A percentile compares a stretch with the other conserved stretches of the same genome.
phyloP scores from a whole-genome alignment of 139 green algal genomes.

The Chlorella ohadii region DNA sequence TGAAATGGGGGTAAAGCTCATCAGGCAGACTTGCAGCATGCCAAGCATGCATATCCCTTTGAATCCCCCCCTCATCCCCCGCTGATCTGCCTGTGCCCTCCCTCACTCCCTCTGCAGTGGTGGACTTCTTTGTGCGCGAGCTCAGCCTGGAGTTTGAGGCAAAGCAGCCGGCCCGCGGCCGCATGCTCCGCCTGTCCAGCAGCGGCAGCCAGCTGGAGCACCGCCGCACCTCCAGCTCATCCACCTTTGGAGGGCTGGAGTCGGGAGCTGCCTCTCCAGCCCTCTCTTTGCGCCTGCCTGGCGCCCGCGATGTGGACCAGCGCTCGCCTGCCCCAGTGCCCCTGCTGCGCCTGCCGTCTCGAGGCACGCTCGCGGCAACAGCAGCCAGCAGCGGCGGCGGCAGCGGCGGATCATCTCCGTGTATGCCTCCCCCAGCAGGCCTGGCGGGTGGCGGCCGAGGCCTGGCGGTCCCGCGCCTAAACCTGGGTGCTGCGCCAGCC shows the following conservation, averaged over 20 bases:
- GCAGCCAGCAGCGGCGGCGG: not conserved
- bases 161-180: constrained; percentile 26
- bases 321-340: not conserved
- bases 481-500: not conserved
- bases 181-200: constrained; percentile 27
- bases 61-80: not conserved
- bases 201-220: constrained; percentile 24
- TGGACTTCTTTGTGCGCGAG: constrained; percentile 64
- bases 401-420: not conserved
- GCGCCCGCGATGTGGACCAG: not conserved
- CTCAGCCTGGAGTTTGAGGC: constrained; percentile 59
- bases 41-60: not conserved
- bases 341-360: constrained; percentile 25
- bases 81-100: not conserved
- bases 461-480: constrained; percentile 7
- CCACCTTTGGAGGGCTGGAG: constrained; percentile 9
- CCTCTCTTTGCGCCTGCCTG: not conserved
- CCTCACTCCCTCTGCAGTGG: constrained; percentile 20
- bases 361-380: not conserved
- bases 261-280: constrained; percentile 2
- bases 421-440: constrained; percentile 6
- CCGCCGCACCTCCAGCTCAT: constrained; percentile 13
- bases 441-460: not conserved
- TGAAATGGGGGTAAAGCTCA: too few species aligned
- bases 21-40: too few species aligned